These are phyloP conservation scores for Centella asiatica DNA, from an alignment of 129 eudicot species.

Conservation along the genomic window DNA sequence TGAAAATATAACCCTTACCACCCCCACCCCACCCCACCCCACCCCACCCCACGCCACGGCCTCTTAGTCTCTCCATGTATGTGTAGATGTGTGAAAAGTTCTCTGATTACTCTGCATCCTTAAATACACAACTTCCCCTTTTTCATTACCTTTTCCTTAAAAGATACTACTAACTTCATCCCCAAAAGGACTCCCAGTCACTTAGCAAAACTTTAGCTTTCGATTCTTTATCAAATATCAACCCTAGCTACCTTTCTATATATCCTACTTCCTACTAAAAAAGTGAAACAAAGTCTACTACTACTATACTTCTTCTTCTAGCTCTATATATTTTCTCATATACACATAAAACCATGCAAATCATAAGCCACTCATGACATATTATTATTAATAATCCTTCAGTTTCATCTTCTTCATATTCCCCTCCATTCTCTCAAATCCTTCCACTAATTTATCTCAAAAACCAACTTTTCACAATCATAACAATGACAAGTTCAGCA, in stretches of 20 bases:
- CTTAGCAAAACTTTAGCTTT: background rate
- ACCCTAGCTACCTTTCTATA: conserved; percentile 16
- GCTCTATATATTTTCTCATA: background rate
- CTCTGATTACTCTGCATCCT: conserved; percentile 20
- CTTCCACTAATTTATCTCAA: too few relatives aligned
- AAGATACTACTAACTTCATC: conserved; percentile 24
- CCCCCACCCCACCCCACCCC: background rate
- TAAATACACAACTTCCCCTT: conserved; percentile 21
- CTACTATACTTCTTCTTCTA: background rate
- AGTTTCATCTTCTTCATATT: background rate
- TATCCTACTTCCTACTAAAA: conserved; percentile 24
- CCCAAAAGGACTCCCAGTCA: conserved; percentile 7
- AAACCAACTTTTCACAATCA: conserved; percentile 3
- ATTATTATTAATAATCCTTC: background rate
- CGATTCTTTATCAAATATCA: conserved; percentile 25
- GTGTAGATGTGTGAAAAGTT: background rate
- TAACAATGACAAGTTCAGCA: conserved; percentile 2
- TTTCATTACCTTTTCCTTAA: conserved; percentile 29
- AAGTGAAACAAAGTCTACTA: conserved; percentile 17
- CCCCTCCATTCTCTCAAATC: background rate
- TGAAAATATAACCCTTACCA: too few relatives aligned
- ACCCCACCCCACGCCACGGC: background rate
- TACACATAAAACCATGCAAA: conserved; percentile 31
- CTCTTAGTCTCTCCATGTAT: background rate
- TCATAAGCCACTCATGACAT: conserved; percentile 64